Conservation (phyloP, 352 stramenopile species). For the Saprolegnia diclina region DNA sequence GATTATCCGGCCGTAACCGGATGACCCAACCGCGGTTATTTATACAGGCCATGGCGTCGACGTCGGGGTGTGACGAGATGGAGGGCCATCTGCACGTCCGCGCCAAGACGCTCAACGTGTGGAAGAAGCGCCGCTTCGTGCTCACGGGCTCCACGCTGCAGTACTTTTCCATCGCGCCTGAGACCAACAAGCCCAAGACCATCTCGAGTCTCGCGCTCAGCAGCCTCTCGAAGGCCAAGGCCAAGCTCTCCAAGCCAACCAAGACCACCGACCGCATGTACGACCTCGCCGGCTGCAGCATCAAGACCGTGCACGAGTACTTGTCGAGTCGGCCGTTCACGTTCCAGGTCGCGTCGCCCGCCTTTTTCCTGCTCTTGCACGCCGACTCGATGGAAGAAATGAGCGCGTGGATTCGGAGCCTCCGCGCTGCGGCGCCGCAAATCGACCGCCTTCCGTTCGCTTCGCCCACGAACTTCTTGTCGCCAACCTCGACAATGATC, state of each 20-base stretch:
- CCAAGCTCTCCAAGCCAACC: slow-evolving; percentile 25
- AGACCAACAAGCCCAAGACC: slow-evolving; percentile 5
- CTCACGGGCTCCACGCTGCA: not conserved
- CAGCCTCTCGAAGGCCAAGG: slow-evolving; percentile 1
- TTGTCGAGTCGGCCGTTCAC: slow-evolving; percentile 16
- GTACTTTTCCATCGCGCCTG: slow-evolving; percentile 10
- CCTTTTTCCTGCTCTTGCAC: slow-evolving; percentile 22
- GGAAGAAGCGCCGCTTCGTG: slow-evolving; percentile 26
- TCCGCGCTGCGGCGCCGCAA: not conserved
- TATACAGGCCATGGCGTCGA: not conserved
- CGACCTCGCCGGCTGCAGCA: slow-evolving; percentile 41
- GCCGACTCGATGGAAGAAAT: slow-evolving; percentile 20
- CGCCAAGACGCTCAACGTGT: slow-evolving; percentile 24
- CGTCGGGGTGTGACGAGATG: not conserved
- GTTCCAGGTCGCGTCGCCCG: slow-evolving; percentile 12
- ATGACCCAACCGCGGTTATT: not conserved
- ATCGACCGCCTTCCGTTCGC: slow-evolving; percentile 2
- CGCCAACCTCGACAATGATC: slow-evolving; percentile 21
- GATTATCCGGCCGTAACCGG: not conserved
- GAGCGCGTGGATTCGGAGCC: not conserved
- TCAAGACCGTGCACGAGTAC: slow-evolving; percentile 57
- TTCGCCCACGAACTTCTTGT: not conserved
- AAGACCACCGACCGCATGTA: slow-evolving; percentile 38
- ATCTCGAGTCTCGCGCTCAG: not conserved
- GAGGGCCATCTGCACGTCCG: slow-evolving; percentile 19